These are phyloP conservation scores for Macadamia integrifolia DNA, from an alignment of 164 flowering plant species.

Conservation along the genomic window DNA sequence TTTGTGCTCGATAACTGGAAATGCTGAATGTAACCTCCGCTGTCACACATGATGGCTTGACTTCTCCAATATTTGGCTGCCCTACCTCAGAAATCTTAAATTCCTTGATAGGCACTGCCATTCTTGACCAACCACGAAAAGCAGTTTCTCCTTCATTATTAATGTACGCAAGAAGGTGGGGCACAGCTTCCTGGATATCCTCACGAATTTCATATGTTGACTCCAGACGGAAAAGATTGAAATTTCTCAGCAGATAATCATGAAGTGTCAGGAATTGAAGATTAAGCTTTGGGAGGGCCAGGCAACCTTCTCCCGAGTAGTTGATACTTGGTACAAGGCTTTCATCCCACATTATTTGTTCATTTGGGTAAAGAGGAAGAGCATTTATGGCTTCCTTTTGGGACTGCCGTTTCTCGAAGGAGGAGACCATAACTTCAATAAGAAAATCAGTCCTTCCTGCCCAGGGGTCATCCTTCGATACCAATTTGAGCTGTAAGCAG, in stretches of 20 bases:
- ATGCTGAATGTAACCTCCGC: conserved; percentile 81
- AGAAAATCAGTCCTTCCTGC: conserved; percentile 81
- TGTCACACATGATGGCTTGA: conserved; percentile 93
- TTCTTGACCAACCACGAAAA: conserved; percentile 99
- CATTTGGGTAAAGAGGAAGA: conserved; percentile 96
- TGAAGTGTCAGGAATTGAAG: conserved; percentile 92
- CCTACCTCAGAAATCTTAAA: conserved; percentile 80
- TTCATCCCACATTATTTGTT: conserved; percentile 99
- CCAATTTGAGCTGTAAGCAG: conserved; percentile 73
- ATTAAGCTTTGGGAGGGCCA: conserved; percentile 96
- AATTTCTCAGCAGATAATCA: conserved; percentile 93
- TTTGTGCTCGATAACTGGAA: conserved; percentile 77
- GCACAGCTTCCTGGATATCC: conserved; percentile 96
- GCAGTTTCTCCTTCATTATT: conserved; percentile 94
- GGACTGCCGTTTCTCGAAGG: conserved; percentile 83
- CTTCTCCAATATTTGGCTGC: conserved; percentile 98
- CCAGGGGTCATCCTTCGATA: conserved; percentile 84
- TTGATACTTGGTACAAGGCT: conserved; percentile 97
- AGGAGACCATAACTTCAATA: conserved; percentile 83
- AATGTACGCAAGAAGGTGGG: conserved; percentile 91
- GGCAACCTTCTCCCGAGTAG: conserved; percentile 99
- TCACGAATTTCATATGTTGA: conserved; percentile 99
- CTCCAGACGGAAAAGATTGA: conserved; percentile 95
- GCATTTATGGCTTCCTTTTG: conserved; percentile 98
- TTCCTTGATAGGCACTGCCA: conserved; percentile 90